Base-by-base conservation (phyloP, 2,329 filamentous ascomycete species). In the Ceratocystiopsis brevicomis region DNA sequence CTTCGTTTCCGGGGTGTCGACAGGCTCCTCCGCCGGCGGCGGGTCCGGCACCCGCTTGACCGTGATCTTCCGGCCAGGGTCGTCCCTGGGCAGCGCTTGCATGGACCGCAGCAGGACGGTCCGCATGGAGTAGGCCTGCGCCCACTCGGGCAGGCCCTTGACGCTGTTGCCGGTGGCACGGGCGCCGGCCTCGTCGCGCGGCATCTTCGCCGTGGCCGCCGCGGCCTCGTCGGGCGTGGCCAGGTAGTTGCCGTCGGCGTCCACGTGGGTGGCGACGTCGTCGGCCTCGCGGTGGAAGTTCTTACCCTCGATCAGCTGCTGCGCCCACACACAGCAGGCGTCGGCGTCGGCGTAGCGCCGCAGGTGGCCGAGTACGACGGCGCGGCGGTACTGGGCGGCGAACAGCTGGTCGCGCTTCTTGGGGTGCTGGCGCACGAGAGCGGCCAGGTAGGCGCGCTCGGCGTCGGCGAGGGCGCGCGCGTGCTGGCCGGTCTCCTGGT, bases 301-400 rank as follows among this genome's bases (percentile, higher is more conserved):
- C 8, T 66, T 56, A 37, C 62, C 60, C 36, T 62, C 59, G 6
- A 56, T 44, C 4, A 68, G 54, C 34, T 58, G 53, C 57, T 66
- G 63, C 32, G 67, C 61, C 66, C 74, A 78, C 16, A 66, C 64
- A 17, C 87, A 74, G 49, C 87, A 73, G 51, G 76, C 71, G 46
- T 78, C 71, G 1, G 86, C 79, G 59, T 95, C 80, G 4, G 78
- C 85, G 52, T 76, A 84, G 43, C 73, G 69, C 33, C 72, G 73
- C 37, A 86, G 64, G 40, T 77, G 73, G 58, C 76, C 81, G 21
- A 88, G 67, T 12, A 80, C 71, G 13, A 93, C 73, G 6, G 75
- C 81, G 35, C 88, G 75, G 51, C 87, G 76, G 53, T 90, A 74
- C 54, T 95, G 84, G 2, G 83, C 79, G n/a, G 84, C 73, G 39